Conservation (phyloP, 768 basidiomycete species). For the Pisolithus microcarpus region DNA sequence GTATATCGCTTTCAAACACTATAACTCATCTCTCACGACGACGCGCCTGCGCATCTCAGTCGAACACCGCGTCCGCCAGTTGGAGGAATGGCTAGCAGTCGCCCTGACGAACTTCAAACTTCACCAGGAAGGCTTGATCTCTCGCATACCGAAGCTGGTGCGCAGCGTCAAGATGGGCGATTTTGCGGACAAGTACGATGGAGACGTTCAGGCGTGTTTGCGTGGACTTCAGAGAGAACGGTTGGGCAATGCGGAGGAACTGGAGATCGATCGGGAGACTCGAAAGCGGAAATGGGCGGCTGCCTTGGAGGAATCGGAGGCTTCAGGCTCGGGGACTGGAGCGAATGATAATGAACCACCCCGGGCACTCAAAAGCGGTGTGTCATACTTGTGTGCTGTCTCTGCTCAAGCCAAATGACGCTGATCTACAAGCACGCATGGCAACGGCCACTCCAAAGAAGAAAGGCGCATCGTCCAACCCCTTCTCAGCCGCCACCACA, state of each 20-base stretch:
- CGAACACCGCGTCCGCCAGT: constrained; percentile 64
- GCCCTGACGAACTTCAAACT: constrained; percentile 67
- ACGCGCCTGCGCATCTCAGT: constrained; percentile 35
- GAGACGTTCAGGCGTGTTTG: constrained; percentile 65
- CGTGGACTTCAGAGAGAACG: constrained; percentile 62
- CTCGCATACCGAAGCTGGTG: constrained; percentile 68
- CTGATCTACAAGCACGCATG: constrained; percentile 32
- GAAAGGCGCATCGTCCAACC: constrained; percentile 42
- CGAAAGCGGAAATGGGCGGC: constrained; percentile 76
- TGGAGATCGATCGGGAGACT: constrained; percentile 58
- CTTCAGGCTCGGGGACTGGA: constrained; percentile 29
- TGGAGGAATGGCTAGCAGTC: constrained; percentile 69
- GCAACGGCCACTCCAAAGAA: constrained; percentile 47
- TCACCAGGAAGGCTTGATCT: constrained; percentile 69
- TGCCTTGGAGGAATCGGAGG: constrained; percentile 47
- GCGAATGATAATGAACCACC: constrained; percentile 27
- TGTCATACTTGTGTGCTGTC: constrained; percentile 8
- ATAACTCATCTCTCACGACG: neutral
- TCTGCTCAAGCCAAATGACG: constrained; percentile 2
- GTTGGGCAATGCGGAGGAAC: constrained; percentile 39
- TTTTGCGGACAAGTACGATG: constrained; percentile 72
- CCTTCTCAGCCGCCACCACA: constrained; percentile 37
- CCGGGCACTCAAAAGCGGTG: constrained; percentile 57
- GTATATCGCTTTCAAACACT: constrained; percentile 26
- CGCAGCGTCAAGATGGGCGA: constrained; percentile 68